phyloP scores from a whole-genome alignment of 192 early-diverging fungal genomes.

The Coemansia sp. region DNA sequence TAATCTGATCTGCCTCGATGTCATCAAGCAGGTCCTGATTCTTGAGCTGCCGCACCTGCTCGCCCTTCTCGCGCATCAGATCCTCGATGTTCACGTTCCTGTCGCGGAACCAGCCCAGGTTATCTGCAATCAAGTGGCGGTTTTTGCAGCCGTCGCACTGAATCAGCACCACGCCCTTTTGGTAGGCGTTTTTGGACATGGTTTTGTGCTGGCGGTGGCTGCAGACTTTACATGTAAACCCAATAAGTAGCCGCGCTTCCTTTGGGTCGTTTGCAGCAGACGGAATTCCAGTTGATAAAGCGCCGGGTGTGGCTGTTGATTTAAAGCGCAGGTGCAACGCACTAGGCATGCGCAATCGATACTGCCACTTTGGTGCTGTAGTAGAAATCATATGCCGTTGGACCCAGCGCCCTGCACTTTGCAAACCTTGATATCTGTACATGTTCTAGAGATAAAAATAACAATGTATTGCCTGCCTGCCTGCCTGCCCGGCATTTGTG shows the following conservation, averaged over 20 bases:
- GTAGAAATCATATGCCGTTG: too few relatives aligned
- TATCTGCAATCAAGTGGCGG: constrained; percentile 93
- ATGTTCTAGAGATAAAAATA: too few relatives aligned
- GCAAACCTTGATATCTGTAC: too few relatives aligned
- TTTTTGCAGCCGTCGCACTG: constrained; percentile 88
- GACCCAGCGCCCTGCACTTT: too few relatives aligned
- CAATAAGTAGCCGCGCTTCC: constrained; percentile 66
- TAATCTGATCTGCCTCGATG: constrained; percentile 35
- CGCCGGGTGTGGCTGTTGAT: constrained; percentile 10
- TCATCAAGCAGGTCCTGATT: constrained; percentile 36
- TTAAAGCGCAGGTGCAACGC: constrained; percentile 4
- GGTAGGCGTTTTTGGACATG: constrained; percentile 90
- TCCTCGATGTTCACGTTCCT: constrained; percentile 73
- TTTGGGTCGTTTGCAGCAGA: constrained; percentile 9
- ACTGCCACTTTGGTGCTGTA: too few relatives aligned
- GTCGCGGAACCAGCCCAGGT: constrained; percentile 92
- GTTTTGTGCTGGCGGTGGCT: constrained; percentile 75
- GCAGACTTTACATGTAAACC: constrained; percentile 96
- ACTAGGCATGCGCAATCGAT: not conserved
- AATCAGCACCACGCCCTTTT: constrained; percentile 90
- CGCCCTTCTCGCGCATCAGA: constrained; percentile 73
- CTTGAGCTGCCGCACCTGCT: constrained; percentile 59
- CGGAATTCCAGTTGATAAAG: not conserved
- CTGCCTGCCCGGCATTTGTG: too few relatives aligned
- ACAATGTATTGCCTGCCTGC: too few relatives aligned